Evolutionary conservation across 331 rosid species (phyloP), one percentile per base, ranked within the genome.

Genomic region (Acacia concinna): DNA sequence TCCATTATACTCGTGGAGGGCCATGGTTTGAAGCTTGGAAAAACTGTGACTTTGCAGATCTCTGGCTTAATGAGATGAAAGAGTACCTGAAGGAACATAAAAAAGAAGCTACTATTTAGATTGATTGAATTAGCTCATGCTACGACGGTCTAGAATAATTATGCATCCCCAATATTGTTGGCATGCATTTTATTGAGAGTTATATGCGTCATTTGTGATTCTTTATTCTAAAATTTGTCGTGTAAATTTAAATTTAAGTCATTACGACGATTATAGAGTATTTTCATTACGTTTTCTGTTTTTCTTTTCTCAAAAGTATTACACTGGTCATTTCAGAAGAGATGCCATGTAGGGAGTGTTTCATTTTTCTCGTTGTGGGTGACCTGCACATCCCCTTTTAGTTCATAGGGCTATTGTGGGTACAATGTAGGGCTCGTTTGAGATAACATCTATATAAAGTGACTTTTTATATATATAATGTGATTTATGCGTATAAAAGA

Each of bases 1-100:
- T 59, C 35, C 66, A 59, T 59, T 59, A 59, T 59, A 59, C 66
- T 59, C 66, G 66, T 59, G 66, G 66, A 28, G 66, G 66, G 20
- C 66, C 66, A 27, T 59, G 66, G 66, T 59, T 59, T 59, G 66
- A 59, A 27, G 66, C 66, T 59, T 59, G 66, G 66, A 59, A 27
- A 59, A 59, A 27, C 35, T 59, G 66, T 59, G 66, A 59, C 7
- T 59, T 59, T 28, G 66, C 66, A 27, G 35, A 59, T 59, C 66
- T 59, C 35, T 59, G 66, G 66, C 66, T 59, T 59, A 13, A 59
- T 59, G 66, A 59, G 66, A 59, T 12, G 66, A 35, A 59, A 4
- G 66, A 59, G 66, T 59, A 59, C 34, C 66, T 59, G 2, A 59
- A 59, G 66, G 35, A 25, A 12, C 66, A 10, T 11, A 59, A 27